Conservation (phyloP, 2,329 filamentous ascomycete genomes). For the Colletotrichum graminicola region DNA sequence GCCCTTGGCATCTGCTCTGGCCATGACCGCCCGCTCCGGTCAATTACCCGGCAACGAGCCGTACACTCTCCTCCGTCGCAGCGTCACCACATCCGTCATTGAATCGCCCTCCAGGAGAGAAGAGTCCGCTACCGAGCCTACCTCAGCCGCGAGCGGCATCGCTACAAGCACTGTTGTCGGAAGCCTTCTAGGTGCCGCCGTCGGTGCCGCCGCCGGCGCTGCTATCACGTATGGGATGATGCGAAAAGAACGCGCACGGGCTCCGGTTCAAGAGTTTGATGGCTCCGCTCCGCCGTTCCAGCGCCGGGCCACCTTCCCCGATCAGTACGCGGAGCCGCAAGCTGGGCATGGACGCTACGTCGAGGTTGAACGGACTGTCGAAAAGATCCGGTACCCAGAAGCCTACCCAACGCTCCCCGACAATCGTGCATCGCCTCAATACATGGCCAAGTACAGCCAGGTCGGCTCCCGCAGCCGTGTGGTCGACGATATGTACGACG, state of each 20-base stretch:
- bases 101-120: constrained; percentile 43
- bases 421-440: constrained; percentile 53
- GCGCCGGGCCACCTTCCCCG: constrained; percentile 62
- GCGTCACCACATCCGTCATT: constrained; percentile 52
- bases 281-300: constrained; percentile 51
- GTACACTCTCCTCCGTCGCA: constrained; percentile 49
- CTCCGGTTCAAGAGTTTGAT: constrained; percentile 57
- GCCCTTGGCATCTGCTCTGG: constrained; percentile 36
- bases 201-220: constrained; percentile 76
- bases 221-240: constrained; percentile 78
- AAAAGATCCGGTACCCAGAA: constrained; percentile 55
- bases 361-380: constrained; percentile 53
- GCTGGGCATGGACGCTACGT: constrained; percentile 51
- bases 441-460: constrained; percentile 53
- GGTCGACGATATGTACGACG: constrained; percentile 55
- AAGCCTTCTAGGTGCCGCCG: constrained; percentile 82
- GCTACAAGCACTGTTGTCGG: constrained; percentile 76
- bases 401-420: constrained; percentile 48
- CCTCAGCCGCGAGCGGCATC: constrained; percentile 46
- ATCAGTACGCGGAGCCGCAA: constrained; percentile 48
- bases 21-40: constrained; percentile 44
- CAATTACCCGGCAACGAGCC: constrained; percentile 44
- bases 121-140: constrained; percentile 46
- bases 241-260: constrained; percentile 64
- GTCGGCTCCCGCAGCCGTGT: constrained; percentile 45